Evolutionary conservation across 2,329 filamentous ascomycete genomes (phyloP).

Genomic region (Paecilomyces sp.): DNA sequence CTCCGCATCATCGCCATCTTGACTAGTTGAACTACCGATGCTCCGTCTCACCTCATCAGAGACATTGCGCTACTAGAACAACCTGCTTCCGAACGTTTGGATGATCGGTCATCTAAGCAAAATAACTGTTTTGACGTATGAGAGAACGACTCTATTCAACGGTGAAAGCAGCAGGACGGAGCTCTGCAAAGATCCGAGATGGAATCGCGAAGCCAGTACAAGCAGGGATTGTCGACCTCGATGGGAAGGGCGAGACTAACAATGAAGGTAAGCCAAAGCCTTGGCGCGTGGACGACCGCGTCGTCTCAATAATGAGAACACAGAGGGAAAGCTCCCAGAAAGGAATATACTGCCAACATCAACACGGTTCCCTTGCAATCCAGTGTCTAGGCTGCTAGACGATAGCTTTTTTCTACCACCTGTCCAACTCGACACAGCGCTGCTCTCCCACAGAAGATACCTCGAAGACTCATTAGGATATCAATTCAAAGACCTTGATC

Average conservation of each 20-base stretch:
- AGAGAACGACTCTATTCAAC: not conserved
- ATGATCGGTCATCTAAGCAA: not conserved
- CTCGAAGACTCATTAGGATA: not conserved
- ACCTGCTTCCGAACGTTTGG: not conserved
- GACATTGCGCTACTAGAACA: not conserved
- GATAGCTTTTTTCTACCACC: not conserved
- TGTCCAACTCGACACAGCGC: not conserved
- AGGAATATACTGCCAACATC: not conserved
- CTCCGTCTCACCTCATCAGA: not conserved
- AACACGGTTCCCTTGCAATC: not conserved
- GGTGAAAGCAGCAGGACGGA: not conserved
- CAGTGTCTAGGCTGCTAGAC: not conserved
- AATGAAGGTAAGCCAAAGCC: not conserved
- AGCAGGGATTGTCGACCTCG: not conserved
- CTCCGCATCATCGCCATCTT: not conserved
- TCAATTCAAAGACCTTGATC: not conserved
- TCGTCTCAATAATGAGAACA: not conserved
- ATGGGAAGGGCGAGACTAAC: not conserved
- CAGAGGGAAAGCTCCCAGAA: not conserved
- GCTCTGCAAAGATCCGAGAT: not conserved
- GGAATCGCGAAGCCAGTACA: not conserved
- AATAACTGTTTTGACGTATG: not conserved
- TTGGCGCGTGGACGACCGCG: not conserved
- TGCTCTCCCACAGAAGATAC: not conserved
- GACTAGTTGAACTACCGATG: not conserved